A percentile compares a stretch with the other conserved stretches of the same genome.
phyloP scores from a whole-genome alignment of 257 asterid species.

The Perilla frutescens region DNA sequence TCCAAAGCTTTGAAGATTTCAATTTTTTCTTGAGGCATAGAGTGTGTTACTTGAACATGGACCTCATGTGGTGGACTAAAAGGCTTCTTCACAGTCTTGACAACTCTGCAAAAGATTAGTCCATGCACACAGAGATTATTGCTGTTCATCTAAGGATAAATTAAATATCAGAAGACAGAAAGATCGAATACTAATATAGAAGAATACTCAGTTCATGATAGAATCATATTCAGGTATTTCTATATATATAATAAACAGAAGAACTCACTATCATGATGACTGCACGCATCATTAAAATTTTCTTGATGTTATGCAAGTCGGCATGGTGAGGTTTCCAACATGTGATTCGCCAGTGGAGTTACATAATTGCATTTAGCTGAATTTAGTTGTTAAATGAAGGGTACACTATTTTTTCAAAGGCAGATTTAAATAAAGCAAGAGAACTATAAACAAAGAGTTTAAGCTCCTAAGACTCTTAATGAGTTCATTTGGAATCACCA shows the following conservation, averaged over 20 bases:
- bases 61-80: slow-evolving; percentile 61
- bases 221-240: background rate
- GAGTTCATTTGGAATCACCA: background rate
- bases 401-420: no score
- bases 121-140: background rate
- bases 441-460: no score
- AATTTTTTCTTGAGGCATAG: slow-evolving; percentile 71
- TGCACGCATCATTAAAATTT: no score
- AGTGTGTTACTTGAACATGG: slow-evolving; percentile 73
- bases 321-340: no score
- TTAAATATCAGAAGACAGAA: background rate
- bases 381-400: no score
- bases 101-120: slow-evolving; percentile 43
- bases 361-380: no score
- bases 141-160: background rate
- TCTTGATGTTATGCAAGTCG: no score
- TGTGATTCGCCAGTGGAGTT: no score
- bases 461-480: background rate
- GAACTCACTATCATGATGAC: background rate
- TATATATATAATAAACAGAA: background rate
- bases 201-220: background rate
- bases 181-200: background rate
- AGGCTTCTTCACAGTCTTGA: slow-evolving; percentile 51
- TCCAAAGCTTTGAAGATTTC: slow-evolving; percentile 68
- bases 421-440: no score